Conservation (phyloP, 129 eudicot genomes). For the Chrysanthemum makinoi region DNA sequence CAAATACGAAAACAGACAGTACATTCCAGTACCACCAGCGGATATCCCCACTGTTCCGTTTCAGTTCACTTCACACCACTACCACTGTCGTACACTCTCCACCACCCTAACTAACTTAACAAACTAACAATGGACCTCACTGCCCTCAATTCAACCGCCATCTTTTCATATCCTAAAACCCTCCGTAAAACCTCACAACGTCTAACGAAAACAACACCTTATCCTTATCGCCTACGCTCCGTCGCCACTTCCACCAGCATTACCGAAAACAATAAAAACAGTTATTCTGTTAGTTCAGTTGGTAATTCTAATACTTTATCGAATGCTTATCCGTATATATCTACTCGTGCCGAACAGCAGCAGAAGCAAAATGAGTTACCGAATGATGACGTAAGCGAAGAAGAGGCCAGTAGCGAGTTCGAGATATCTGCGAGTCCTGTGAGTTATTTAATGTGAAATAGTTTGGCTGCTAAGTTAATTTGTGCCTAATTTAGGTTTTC, state of each 20-base stretch:
- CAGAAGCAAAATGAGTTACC: background rate
- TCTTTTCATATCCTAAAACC: conserved; percentile 29
- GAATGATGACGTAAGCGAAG: conserved; percentile 21
- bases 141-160: conserved; percentile 24
- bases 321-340: conserved; percentile 26
- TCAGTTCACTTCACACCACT: background rate
- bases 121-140: conserved; percentile 22
- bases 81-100: background rate
- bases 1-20: too few species aligned
- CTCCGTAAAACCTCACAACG: conserved; percentile 28
- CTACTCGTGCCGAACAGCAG: conserved; percentile 26
- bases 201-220: conserved; percentile 33
- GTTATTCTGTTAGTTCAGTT: conserved; percentile 1
- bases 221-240: conserved; percentile 38
- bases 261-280: too few species aligned
- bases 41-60: too few species aligned
- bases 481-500: background rate
- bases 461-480: background rate
- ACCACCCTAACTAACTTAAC: background rate
- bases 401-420: conserved; percentile 27
- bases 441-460: conserved; percentile 14
- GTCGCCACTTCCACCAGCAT: conserved; percentile 15
- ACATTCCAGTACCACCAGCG: too few species aligned
- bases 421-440: conserved; percentile 32
- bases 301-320: background rate